These are phyloP conservation scores for Arabis hirsuta DNA, from an alignment of 345 rosid genomes.

Conservation along the genomic window DNA sequence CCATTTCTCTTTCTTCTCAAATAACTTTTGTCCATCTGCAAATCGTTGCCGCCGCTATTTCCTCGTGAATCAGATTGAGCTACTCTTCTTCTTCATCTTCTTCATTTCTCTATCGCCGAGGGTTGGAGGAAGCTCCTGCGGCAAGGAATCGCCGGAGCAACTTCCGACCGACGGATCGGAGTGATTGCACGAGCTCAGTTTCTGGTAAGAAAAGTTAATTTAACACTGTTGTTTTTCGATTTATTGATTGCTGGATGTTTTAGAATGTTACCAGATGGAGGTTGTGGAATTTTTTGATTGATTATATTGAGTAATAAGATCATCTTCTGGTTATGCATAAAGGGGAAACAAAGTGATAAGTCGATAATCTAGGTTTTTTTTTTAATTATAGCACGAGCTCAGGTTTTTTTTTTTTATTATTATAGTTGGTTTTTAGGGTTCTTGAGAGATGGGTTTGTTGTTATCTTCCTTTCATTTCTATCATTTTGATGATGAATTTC, in stretches of 20 bases:
- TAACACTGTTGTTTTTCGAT: not conserved
- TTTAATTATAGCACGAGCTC: too few species aligned
- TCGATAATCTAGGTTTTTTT: not conserved
- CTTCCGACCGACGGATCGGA: conserved; percentile 37
- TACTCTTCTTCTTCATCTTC: not conserved
- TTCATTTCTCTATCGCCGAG: conserved; percentile 9
- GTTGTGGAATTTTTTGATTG: not conserved
- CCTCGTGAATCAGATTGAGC: conserved; percentile 17
- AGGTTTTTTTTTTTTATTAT: not conserved
- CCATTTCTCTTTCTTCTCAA: conserved; percentile 33
- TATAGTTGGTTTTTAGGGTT: not conserved
- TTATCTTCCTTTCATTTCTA: not conserved
- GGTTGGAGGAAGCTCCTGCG: conserved; percentile 37
- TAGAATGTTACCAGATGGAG: not conserved
- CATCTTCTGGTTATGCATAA: not conserved
- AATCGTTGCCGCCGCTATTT: conserved; percentile 43
- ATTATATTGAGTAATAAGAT: not conserved
- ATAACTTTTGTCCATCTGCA: conserved; percentile 21
- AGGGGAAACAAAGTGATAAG: not conserved
- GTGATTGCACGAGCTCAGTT: conserved; percentile 21
- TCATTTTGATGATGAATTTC: not conserved
- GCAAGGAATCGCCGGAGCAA: conserved; percentile 23
- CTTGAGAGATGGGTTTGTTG: not conserved
- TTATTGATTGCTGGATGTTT: conserved; percentile 16
- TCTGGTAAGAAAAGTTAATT: conserved; percentile 33